Evolutionary conservation across 768 basidiomycete species (phyloP).

Genomic region (Polyporus arcularius): DNA sequence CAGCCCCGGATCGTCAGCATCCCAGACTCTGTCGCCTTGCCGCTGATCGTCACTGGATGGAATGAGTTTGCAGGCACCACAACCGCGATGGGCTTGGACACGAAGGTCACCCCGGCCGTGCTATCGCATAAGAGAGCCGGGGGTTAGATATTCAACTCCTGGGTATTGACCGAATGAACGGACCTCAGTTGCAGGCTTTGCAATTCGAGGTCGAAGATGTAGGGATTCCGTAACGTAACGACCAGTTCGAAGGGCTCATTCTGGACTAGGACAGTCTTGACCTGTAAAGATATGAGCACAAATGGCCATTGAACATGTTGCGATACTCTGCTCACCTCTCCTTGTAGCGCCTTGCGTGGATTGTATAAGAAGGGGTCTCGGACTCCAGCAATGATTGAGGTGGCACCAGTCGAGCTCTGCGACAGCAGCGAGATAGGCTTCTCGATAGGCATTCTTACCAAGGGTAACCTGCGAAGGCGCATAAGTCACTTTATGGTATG

Average conservation of each 20-base stretch:
- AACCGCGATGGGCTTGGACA: constrained; percentile 62
- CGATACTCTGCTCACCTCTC: constrained; percentile 48
- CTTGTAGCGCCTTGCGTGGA: constrained; percentile 63
- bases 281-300: constrained; percentile 35
- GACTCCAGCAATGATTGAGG: constrained; percentile 55
- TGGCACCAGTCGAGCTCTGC: constrained; percentile 34
- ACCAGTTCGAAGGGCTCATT: constrained; percentile 82
- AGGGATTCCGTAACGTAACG: constrained; percentile 88
- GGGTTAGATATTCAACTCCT: constrained; percentile 5
- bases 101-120: constrained; percentile 78
- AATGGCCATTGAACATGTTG: constrained; percentile 2
- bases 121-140: constrained; percentile 41
- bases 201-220: constrained; percentile 88
- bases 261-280: constrained; percentile 70
- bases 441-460: constrained; percentile 71
- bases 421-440: constrained; percentile 62
- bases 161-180: constrained; percentile 14
- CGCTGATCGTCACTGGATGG: constrained; percentile 72
- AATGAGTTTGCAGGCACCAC: constrained; percentile 73
- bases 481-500: constrained; percentile 7
- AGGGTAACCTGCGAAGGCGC: constrained; percentile 53
- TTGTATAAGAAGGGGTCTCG: constrained; percentile 92
- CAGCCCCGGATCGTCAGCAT: constrained; percentile 76
- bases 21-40: constrained; percentile 66
- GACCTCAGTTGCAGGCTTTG: constrained; percentile 83